These are phyloP conservation scores for Pelagophyceae sp. DNA, from an alignment of 352 stramenopile species.

Conservation along the genomic window DNA sequence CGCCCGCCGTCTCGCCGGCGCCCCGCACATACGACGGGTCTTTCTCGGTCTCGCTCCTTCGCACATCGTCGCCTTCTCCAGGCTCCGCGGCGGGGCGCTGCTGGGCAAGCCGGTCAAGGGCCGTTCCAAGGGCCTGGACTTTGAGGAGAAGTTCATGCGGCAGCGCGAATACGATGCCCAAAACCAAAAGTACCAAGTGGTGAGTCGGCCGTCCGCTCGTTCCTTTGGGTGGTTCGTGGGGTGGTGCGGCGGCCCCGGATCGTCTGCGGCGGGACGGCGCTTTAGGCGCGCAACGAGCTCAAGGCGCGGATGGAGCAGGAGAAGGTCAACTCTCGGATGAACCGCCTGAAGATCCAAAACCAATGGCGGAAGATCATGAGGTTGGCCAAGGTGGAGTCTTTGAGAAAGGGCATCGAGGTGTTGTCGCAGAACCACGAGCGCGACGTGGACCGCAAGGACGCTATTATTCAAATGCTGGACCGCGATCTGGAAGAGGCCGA, in stretches of 20 bases:
- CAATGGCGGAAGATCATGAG: conserved; percentile 90
- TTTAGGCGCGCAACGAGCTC: conserved; percentile 14
- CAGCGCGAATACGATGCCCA: conserved; percentile 19
- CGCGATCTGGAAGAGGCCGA: conserved; percentile 80
- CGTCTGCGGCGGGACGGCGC: not conserved
- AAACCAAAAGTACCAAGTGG: conserved; percentile 17
- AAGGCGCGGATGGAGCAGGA: conserved; percentile 29
- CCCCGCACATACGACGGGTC: too few species aligned
- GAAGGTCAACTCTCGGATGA: conserved; percentile 37
- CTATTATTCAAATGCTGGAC: conserved; percentile 87
- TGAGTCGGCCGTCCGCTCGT: not conserved
- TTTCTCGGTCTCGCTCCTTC: too few species aligned
- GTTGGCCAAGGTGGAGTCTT: conserved; percentile 74
- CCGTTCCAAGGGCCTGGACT: conserved; percentile 11
- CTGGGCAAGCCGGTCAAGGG: conserved; percentile 17
- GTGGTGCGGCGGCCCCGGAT: not conserved
- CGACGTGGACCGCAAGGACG: conserved; percentile 85
- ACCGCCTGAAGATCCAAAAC: conserved; percentile 83
- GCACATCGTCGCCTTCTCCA: not conserved
- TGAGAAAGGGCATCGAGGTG: conserved; percentile 82
- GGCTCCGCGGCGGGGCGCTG: not conserved
- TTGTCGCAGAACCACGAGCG: conserved; percentile 80
- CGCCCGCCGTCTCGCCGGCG: not conserved
- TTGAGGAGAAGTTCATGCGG: conserved; percentile 23
- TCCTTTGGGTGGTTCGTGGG: not conserved